phyloP scores from a whole-genome alignment of 345 rosid species.

The Gossypium australe region DNA sequence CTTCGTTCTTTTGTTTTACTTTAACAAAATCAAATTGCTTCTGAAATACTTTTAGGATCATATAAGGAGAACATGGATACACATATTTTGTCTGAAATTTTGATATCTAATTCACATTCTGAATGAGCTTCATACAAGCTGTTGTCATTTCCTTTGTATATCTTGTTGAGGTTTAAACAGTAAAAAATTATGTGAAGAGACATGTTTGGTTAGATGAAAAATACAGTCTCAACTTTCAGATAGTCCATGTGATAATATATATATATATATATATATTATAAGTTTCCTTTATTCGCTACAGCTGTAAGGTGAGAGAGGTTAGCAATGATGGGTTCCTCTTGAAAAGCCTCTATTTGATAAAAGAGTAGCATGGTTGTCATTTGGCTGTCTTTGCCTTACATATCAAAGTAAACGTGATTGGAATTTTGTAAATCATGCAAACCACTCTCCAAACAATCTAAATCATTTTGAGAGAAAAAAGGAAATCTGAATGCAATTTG shows the following conservation, averaged over 20 bases:
- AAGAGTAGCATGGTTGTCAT: neutral
- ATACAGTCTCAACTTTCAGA: neutral
- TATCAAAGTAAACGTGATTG: neutral
- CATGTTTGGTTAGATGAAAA: neutral
- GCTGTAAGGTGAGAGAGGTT: slow-evolving; percentile 6
- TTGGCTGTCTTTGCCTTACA: slow-evolving; percentile 1
- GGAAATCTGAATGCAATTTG: neutral
- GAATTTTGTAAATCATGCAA: neutral
- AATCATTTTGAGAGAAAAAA: neutral
- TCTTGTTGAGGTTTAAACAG: neutral
- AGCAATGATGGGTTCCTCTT: neutral
- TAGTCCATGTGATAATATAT: neutral
- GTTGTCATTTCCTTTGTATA: neutral
- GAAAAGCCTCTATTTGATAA: neutral
- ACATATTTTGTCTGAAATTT: slow-evolving; percentile 9
- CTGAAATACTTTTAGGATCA: slow-evolving; percentile 2
- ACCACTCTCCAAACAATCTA: neutral
- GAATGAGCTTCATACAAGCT: slow-evolving; percentile 10
- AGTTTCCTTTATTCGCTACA: slow-evolving; percentile 2
- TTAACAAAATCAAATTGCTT: neutral
- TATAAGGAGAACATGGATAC: neutral
- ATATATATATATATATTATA: neutral
- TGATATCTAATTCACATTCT: slow-evolving; percentile 14
- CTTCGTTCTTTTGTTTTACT: neutral
- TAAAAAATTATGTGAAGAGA: neutral